These are phyloP conservation scores for Nakazawaea wickerhamii DNA, from an alignment of 805 yeast species.

Conservation along the genomic window DNA sequence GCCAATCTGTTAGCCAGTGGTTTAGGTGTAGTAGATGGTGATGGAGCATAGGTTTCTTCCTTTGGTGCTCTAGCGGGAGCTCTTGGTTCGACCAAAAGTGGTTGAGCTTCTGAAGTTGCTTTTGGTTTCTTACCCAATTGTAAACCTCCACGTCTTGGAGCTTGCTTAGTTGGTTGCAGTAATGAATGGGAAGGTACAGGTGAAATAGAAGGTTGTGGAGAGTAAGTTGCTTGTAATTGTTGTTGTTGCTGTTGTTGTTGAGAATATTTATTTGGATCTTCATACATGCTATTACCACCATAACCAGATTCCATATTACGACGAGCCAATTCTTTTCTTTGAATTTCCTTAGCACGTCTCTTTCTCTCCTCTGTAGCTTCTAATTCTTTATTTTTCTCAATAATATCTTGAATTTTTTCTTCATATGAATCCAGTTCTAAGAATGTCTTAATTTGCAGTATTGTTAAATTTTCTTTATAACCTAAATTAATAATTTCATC, in stretches of 20 bases:
- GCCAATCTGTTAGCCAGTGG: constrained; percentile 29
- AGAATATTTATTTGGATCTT: constrained; percentile 8
- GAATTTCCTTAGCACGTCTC: constrained; percentile 87
- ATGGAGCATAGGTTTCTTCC: constrained; percentile 20
- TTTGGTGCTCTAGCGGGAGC: constrained; percentile 19
- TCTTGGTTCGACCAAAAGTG: constrained; percentile 24
- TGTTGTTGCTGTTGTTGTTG: constrained; percentile 10
- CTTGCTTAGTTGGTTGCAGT: constrained; percentile 14
- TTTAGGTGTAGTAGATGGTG: constrained; percentile 17
- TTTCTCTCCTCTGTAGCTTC: constrained; percentile 97
- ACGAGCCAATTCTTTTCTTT: constrained; percentile 67
- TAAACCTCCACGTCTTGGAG: constrained; percentile 63
- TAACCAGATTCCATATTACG: constrained; percentile 44
- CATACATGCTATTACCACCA: constrained; percentile 18
- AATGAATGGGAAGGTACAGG: constrained; percentile 20
- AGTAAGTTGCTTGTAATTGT: constrained; percentile 14
- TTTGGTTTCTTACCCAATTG: constrained; percentile 61
- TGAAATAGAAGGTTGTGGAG: constrained; percentile 23
- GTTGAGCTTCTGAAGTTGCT: constrained; percentile 21
- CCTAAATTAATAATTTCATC: constrained; percentile 92
- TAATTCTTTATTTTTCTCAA: constrained; percentile 91
- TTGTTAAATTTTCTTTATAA: constrained; percentile 78
- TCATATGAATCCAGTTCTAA: constrained; percentile 98
- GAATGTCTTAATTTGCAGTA: constrained; percentile 80
- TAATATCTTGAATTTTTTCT: constrained; percentile 96